These are phyloP conservation scores for Leccinum solheimii DNA, from an alignment of 1,284 basidiomycete species.

Conservation along the genomic window DNA sequence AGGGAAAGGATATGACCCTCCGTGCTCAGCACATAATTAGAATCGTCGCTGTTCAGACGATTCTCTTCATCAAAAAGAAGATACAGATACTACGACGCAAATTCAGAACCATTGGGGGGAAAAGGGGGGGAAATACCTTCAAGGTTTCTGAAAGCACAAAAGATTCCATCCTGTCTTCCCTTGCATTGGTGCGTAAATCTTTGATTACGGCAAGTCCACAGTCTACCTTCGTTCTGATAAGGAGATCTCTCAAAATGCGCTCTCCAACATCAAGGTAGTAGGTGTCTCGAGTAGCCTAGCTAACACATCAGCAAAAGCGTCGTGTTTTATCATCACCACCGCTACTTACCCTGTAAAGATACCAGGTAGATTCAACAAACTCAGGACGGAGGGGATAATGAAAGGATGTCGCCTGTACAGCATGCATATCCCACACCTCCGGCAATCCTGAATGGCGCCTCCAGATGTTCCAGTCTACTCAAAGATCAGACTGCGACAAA, in stretches of 20 bases:
- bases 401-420: constrained; percentile 68
- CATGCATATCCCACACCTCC: constrained; percentile 85
- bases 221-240: constrained; percentile 69
- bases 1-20: constrained; percentile 89
- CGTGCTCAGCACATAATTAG: constrained; percentile 86
- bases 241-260: constrained; percentile 76
- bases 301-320: constrained; percentile 5
- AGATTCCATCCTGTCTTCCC: constrained; percentile 91
- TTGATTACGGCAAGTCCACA: constrained; percentile 85
- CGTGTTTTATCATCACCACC: not conserved
- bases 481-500: not conserved
- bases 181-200: constrained; percentile 77
- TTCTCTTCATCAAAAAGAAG: constrained; percentile 89
- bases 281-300: constrained; percentile 86
- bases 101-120: constrained; percentile 5
- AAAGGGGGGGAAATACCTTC: constrained; percentile 52
- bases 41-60: constrained; percentile 70
- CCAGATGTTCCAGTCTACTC: constrained; percentile 88
- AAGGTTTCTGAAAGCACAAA: constrained; percentile 89
- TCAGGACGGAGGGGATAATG: constrained; percentile 90
- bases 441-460: constrained; percentile 80
- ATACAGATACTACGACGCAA: constrained; percentile 72
- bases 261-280: constrained; percentile 92
- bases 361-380: constrained; percentile 93
- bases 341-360: constrained; percentile 76